These are phyloP conservation scores for Lactarius psammicola DNA, from an alignment of 768 basidiomycete species.

Conservation along the genomic window DNA sequence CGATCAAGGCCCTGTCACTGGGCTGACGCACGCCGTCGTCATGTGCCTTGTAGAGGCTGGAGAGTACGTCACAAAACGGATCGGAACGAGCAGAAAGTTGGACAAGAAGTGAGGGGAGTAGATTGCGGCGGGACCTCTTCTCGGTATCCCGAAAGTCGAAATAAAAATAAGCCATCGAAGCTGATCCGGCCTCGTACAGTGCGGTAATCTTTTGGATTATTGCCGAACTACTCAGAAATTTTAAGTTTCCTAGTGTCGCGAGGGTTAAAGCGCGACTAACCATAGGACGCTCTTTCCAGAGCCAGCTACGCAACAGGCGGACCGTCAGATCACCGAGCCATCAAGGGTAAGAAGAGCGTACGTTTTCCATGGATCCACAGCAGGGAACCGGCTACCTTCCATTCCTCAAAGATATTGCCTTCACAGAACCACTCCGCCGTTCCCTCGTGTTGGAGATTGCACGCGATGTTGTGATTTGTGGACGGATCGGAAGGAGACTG, in stretches of 20 bases:
- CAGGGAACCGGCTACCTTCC: not conserved
- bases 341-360: not conserved
- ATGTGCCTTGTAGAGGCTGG: not conserved
- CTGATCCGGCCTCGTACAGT: not conserved
- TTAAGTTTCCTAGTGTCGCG: not conserved
- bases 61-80: not conserved
- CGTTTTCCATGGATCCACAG: not conserved
- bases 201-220: not conserved
- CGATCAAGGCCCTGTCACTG: not conserved
- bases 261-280: not conserved
- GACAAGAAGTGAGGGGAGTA: not conserved
- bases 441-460: not conserved
- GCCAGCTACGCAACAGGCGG: not conserved
- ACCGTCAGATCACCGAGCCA: not conserved
- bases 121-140: not conserved
- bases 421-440: not conserved
- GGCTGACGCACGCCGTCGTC: not conserved
- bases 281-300: not conserved
- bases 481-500: not conserved
- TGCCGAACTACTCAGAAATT: not conserved
- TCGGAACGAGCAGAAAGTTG: not conserved
- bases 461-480: not conserved
- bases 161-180: not conserved
- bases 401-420: not conserved
- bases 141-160: not conserved